Evolutionary conservation across 2,329 filamentous ascomycete genomes (phyloP).

Genomic region (Karstenula rhodostoma): DNA sequence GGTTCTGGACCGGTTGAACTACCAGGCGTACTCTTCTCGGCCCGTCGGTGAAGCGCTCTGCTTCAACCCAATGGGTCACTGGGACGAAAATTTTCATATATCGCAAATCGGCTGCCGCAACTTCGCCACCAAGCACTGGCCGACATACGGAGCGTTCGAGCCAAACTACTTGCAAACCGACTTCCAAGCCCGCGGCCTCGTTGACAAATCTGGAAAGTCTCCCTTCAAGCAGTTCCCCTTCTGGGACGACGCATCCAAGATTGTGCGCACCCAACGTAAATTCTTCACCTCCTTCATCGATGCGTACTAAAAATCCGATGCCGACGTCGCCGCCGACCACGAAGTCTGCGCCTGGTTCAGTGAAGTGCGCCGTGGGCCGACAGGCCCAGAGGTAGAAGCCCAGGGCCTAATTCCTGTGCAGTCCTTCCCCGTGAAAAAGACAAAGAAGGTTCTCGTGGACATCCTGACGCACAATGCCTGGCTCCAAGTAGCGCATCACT

Average conservation of each 20-base stretch:
- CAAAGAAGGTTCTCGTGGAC: conserved; percentile 9
- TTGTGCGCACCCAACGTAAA: background rate
- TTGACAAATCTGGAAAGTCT: conserved; percentile 2
- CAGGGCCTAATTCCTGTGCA: conserved; percentile 5
- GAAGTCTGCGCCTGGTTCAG: conserved; percentile 13
- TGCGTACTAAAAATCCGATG: conserved; percentile 12
- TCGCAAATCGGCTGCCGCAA: conserved; percentile 13
- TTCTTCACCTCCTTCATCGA: conserved; percentile 15
- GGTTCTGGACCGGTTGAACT: conserved; percentile 12
- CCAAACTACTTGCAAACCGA: conserved; percentile 14
- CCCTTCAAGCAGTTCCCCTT: conserved; percentile 14
- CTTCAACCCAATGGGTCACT: conserved; percentile 15
- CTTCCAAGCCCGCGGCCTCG: conserved; percentile 9
- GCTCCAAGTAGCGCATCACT: conserved; percentile 15
- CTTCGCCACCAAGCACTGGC: conserved; percentile 13
- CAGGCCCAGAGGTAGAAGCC: conserved; percentile 7
- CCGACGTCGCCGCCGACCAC: conserved; percentile 1
- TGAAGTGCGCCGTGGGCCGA: conserved; percentile 13
- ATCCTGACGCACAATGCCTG: conserved; percentile 14
- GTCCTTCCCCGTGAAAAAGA: background rate
- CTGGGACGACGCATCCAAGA: conserved; percentile 9
- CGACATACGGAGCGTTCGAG: conserved; percentile 10
- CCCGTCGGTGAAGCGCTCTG: conserved; percentile 11
- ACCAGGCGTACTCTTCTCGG: conserved; percentile 15
- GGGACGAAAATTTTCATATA: conserved; percentile 18